These are phyloP conservation scores for Asterophora parasitica DNA, from an alignment of 768 basidiomycete genomes.

Conservation along the genomic window DNA sequence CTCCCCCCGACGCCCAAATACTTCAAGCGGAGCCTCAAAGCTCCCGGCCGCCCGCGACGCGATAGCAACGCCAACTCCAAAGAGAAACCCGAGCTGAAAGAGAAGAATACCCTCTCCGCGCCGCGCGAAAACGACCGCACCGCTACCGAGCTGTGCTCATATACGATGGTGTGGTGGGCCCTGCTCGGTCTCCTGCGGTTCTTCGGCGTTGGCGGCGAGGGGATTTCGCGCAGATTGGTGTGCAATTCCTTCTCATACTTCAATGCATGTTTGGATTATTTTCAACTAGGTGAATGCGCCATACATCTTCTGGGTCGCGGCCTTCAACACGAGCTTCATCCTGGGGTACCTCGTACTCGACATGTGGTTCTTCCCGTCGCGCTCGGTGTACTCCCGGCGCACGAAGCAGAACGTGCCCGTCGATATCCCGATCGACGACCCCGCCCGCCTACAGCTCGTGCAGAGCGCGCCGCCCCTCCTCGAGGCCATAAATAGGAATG, in stretches of 20 bases:
- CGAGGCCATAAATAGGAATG: constrained; percentile 80
- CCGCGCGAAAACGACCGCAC: constrained; percentile 69
- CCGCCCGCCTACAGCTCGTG: constrained; percentile 3
- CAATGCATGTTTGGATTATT: not conserved
- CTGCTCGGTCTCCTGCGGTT: constrained; percentile 38
- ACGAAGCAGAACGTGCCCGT: constrained; percentile 26
- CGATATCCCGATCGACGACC: not conserved
- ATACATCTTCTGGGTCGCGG: constrained; percentile 86
- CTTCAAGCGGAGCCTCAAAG: constrained; percentile 53
- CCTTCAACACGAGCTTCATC: constrained; percentile 84
- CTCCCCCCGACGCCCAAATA: constrained; percentile 75
- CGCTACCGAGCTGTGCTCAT: constrained; percentile 71
- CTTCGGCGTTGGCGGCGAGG: constrained; percentile 35
- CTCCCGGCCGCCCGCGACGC: constrained; percentile 8
- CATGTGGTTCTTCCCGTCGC: constrained; percentile 56
- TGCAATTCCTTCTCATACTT: constrained; percentile 7
- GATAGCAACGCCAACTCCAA: constrained; percentile 7
- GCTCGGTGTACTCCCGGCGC: constrained; percentile 19
- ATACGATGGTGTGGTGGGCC: constrained; percentile 76
- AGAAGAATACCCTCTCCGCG: constrained; percentile 16
- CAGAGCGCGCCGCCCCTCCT: constrained; percentile 42
- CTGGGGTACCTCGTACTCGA: constrained; percentile 79
- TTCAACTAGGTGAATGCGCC: constrained; percentile 69
- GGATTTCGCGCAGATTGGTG: constrained; percentile 46
- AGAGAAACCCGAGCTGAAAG: no score